phyloP scores from a whole-genome alignment of 73 alveolate species.

The Uronychia binucleata region DNA sequence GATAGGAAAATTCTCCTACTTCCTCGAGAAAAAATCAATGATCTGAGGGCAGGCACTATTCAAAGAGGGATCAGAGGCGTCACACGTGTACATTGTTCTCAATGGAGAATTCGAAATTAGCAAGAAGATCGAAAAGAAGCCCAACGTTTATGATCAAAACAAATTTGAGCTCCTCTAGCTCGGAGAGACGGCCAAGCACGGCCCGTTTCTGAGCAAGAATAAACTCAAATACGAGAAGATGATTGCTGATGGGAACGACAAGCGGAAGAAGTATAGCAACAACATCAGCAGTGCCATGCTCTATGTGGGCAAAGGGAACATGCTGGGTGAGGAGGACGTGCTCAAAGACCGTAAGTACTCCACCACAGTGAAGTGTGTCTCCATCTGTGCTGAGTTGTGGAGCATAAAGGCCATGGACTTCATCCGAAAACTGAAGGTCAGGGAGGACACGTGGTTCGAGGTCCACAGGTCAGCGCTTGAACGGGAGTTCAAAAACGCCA shows the following conservation, averaged over 20 bases:
- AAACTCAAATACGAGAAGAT: neutral
- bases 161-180: neutral
- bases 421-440: neutral
- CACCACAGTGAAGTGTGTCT: neutral
- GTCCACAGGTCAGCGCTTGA: neutral
- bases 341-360: neutral
- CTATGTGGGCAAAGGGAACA: neutral
- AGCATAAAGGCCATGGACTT: neutral
- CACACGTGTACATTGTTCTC: conserved; percentile 1
- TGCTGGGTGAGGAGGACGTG: neutral
- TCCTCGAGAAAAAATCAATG: neutral
- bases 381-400: neutral
- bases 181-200: neutral
- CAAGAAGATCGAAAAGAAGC: neutral
- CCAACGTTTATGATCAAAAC: neutral
- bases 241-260: neutral
- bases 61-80: conserved; percentile 7
- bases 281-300: neutral
- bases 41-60: conserved; percentile 15
- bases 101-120: conserved; percentile 20
- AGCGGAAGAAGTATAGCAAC: neutral
- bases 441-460: neutral
- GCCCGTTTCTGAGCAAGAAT: neutral
- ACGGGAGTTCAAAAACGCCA: neutral
- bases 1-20: conserved; percentile 6